Conservation (phyloP, 192 early-diverging fungal species). For the Podila clonocystis region DNA sequence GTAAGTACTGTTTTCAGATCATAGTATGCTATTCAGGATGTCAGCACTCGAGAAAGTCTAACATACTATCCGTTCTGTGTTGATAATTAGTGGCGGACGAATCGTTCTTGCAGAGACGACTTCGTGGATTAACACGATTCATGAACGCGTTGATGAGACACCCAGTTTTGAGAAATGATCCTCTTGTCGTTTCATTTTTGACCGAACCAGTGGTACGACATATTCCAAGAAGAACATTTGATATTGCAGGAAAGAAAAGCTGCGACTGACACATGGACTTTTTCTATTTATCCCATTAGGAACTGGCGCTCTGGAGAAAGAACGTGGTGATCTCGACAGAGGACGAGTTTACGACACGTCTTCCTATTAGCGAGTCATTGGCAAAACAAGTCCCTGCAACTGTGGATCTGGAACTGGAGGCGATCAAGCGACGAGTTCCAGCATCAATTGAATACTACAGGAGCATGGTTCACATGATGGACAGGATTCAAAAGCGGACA, state of each 20-base stretch:
- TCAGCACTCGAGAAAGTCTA: too few species aligned
- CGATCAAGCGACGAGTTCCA: slow-evolving; percentile 55
- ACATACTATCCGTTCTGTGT: not conserved
- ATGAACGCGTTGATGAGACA: slow-evolving; percentile 81
- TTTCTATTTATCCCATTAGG: slow-evolving; percentile 44
- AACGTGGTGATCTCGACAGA: slow-evolving; percentile 65
- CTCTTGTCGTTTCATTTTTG: slow-evolving; percentile 70
- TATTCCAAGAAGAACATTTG: not conserved
- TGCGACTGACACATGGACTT: not conserved
- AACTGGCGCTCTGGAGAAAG: slow-evolving; percentile 67
- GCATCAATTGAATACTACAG: slow-evolving; percentile 67
- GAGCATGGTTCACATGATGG: slow-evolving; percentile 68
- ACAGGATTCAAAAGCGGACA: slow-evolving; percentile 66
- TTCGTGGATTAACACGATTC: slow-evolving; percentile 76
- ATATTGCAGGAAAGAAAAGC: not conserved
- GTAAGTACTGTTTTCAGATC: slow-evolving; percentile 51
- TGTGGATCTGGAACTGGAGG: slow-evolving; percentile 61
- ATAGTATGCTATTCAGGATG: not conserved
- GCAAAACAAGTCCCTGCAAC: slow-evolving; percentile 59
- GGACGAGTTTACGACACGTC: slow-evolving; percentile 56
- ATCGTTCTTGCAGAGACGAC: slow-evolving; percentile 74
- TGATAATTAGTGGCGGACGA: slow-evolving; percentile 61
- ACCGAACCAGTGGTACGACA: slow-evolving; percentile 68
- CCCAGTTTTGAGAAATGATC: slow-evolving; percentile 73
- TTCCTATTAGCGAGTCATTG: slow-evolving; percentile 39